Evolutionary conservation across 805 yeast species (phyloP).

Genomic region (Metschnikowia sp.): DNA sequence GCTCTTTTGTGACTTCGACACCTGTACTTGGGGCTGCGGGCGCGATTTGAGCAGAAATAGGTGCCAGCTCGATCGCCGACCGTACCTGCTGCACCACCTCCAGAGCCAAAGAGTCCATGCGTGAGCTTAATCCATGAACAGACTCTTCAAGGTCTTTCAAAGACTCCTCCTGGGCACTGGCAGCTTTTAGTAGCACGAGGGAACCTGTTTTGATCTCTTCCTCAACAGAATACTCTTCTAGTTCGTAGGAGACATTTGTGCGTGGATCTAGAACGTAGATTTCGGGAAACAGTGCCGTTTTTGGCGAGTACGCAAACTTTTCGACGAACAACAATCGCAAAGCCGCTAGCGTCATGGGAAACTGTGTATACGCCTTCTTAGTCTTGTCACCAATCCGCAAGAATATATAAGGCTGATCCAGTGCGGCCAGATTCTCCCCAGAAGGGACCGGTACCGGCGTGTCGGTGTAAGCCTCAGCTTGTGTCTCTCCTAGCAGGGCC

Average conservation of each 20-base stretch:
- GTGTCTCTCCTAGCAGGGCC: not conserved
- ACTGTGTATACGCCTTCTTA: conserved; percentile 47
- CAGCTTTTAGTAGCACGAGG: conserved; percentile 45
- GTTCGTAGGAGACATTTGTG: conserved; percentile 65
- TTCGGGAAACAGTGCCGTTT: conserved; percentile 68
- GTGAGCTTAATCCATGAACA: conserved; percentile 6
- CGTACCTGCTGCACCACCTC: conserved; percentile 12
- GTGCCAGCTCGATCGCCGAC: conserved; percentile 6
- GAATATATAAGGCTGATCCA: conserved; percentile 31
- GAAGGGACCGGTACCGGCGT: too few species aligned
- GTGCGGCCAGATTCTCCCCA: too few species aligned
- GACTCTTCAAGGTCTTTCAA: conserved; percentile 7
- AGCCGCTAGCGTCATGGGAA: conserved; percentile 50
- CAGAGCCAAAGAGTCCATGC: conserved; percentile 8
- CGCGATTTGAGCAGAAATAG: not conserved
- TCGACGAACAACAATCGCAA: conserved; percentile 77
- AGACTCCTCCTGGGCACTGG: conserved; percentile 4
- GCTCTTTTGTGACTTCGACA: conserved; percentile 4
- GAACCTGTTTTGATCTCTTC: conserved; percentile 57
- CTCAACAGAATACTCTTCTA: conserved; percentile 63
- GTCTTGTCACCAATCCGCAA: conserved; percentile 51
- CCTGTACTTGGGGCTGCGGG: not conserved
- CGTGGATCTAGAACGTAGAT: conserved; percentile 65
- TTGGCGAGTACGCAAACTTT: conserved; percentile 81
- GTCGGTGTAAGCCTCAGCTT: too few species aligned